Percentiles rank a stretch among this genome's conserved stretches.
Evolutionary conservation across 2,329 filamentous ascomycete genomes (phyloP).

Genomic region (Fusarium aywerte): DNA sequence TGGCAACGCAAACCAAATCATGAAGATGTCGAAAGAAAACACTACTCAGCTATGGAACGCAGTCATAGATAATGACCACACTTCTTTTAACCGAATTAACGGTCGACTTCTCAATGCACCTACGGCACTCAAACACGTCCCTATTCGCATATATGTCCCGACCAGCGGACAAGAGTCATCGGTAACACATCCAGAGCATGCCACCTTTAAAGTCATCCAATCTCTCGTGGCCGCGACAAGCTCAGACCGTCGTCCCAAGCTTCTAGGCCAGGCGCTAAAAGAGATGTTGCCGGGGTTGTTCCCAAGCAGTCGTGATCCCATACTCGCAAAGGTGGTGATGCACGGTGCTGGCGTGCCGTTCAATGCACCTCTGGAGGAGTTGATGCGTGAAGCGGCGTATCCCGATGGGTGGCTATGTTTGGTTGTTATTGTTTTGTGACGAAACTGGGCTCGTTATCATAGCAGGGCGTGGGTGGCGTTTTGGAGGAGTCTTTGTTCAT

Average conservation of each 20-base stretch:
- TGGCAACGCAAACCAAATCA: conserved; percentile 88
- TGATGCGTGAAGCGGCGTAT: conserved; percentile 86
- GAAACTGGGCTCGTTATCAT: conserved; percentile 3
- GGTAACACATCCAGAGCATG: conserved; percentile 48
- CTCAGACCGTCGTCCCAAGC: conserved; percentile 55
- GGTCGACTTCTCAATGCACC: conserved; percentile 80
- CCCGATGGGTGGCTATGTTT: conserved; percentile 92
- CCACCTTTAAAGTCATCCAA: conserved; percentile 79
- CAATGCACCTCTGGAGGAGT: conserved; percentile 79
- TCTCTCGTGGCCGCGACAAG: conserved; percentile 69
- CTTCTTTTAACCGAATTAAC: conserved; percentile 78
- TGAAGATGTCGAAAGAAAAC: conserved; percentile 86
- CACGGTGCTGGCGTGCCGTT: conserved; percentile 89
- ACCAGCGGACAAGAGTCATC: conserved; percentile 55
- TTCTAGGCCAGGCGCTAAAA: conserved; percentile 81
- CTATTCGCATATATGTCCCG: conserved; percentile 86
- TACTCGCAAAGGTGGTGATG: conserved; percentile 84
- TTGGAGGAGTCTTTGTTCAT: neutral
- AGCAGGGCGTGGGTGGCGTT: conserved; percentile 34
- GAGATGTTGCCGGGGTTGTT: conserved; percentile 82
- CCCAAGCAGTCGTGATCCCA: conserved; percentile 83
- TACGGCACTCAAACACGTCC: conserved; percentile 81
- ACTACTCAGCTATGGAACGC: conserved; percentile 85
- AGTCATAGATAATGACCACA: conserved; percentile 80
- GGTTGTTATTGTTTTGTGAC: conserved; percentile 76